phyloP scores from a whole-genome alignment of 345 rosid genomes.

The Sisymbrium irio region DNA sequence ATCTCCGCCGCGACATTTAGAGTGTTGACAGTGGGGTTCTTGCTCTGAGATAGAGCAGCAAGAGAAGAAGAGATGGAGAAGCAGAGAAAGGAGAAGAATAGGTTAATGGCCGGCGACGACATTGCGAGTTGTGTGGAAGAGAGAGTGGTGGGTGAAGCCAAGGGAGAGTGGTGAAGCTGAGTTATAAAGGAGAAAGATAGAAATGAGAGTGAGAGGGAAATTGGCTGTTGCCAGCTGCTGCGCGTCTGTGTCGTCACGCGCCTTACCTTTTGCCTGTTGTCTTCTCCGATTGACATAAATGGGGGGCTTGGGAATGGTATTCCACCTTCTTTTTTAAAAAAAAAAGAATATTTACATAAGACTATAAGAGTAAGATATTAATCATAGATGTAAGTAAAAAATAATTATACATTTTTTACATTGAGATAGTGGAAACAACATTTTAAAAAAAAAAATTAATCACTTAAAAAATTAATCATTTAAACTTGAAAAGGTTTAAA shows the following conservation, averaged over 20 bases:
- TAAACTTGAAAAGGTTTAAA: no score
- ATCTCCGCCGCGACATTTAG: constrained; percentile 19
- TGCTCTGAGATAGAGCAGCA: background rate
- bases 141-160: background rate
- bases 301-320: background rate
- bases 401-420: no score
- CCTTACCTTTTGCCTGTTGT: constrained; percentile 9
- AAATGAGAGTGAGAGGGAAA: constrained; percentile 41
- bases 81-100: constrained; percentile 15
- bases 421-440: no score
- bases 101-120: constrained; percentile 29
- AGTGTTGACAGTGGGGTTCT: constrained; percentile 23
- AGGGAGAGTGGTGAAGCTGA: background rate
- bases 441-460: no score
- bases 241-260: constrained; percentile 35
- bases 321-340: background rate
- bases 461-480: no score
- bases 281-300: constrained; percentile 15
- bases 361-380: background rate
- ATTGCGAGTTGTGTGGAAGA: constrained; percentile 29
- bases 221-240: constrained; percentile 77
- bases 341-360: background rate
- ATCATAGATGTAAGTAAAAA: no score
- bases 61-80: background rate
- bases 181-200: constrained; percentile 29